Conservation (phyloP, 2,329 filamentous ascomycete species). For the Neonectria coccinea region DNA sequence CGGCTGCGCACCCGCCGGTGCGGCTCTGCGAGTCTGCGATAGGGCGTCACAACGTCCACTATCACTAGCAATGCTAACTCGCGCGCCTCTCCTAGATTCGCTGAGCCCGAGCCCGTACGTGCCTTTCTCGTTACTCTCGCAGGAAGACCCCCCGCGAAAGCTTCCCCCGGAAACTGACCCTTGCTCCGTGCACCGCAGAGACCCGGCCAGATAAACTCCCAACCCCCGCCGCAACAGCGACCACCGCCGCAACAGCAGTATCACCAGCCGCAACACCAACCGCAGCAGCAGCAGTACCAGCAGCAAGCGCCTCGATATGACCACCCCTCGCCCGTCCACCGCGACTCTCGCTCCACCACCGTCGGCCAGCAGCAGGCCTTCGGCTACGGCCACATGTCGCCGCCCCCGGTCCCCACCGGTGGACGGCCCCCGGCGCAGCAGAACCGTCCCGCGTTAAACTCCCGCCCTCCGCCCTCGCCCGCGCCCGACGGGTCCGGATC, state of each 20-base stretch:
- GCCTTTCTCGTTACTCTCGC: constrained; percentile 13
- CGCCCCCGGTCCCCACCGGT: constrained; percentile 59
- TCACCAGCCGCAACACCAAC: constrained; percentile 52
- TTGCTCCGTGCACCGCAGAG: constrained; percentile 49
- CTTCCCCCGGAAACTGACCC: constrained; percentile 31
- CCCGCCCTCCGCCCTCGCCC: constrained; percentile 75
- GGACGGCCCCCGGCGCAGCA: constrained; percentile 56
- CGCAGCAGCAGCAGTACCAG: constrained; percentile 26
- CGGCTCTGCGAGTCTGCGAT: constrained; percentile 36
- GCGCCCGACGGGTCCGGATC: constrained; percentile 61
- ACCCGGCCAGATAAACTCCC: constrained; percentile 49
- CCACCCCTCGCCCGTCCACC: constrained; percentile 57
- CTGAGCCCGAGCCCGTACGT: constrained; percentile 75
- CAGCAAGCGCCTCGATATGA: constrained; percentile 58
- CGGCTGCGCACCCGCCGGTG: constrained; percentile 26
- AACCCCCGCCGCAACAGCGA: constrained; percentile 40
- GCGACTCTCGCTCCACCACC: constrained; percentile 44
- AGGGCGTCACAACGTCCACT: constrained; percentile 21
- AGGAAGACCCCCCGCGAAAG: background rate
- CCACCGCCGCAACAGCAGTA: constrained; percentile 47
- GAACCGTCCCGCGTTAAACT: constrained; percentile 65
- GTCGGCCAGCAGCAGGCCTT: constrained; percentile 39
- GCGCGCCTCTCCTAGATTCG: constrained; percentile 65
- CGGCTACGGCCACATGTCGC: constrained; percentile 62
- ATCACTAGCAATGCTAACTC: constrained; percentile 43